phyloP scores from a whole-genome alignment of 352 stramenopile species.

The Globisporangium spinosum region DNA sequence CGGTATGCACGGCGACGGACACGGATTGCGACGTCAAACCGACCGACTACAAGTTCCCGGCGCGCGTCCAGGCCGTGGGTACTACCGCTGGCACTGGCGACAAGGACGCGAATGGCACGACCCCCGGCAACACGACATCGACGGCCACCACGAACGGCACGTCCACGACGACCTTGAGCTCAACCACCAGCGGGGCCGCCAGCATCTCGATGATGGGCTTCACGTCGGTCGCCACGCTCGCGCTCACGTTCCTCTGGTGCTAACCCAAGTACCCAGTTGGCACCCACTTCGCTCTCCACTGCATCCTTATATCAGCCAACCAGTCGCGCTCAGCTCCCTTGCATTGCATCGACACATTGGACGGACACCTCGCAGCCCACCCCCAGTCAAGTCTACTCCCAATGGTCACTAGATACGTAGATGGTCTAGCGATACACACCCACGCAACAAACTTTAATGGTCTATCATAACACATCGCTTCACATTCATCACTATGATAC shows the following conservation, averaged over 20 bases:
- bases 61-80: constrained; percentile 18
- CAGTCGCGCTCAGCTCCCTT: background rate
- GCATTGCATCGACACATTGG: constrained; percentile 1
- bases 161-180: constrained; percentile 7
- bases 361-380: background rate
- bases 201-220: constrained; percentile 9
- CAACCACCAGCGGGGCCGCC: constrained; percentile 15
- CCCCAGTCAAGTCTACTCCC: background rate
- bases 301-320: constrained; percentile 4
- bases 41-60: background rate
- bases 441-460: constrained; percentile 3
- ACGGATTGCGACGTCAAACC: constrained; percentile 2
- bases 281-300: background rate
- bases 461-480: background rate
- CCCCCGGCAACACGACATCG: background rate
- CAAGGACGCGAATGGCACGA: constrained; percentile 30
- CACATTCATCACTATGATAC: background rate
- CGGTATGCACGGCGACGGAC: background rate
- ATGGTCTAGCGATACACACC: background rate
- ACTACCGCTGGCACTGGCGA: constrained; percentile 21
- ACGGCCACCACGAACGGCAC: constrained; percentile 9
- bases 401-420: background rate
- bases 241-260: constrained; percentile 9
- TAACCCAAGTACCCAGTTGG: background rate
- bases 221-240: constrained; percentile 1